These are phyloP conservation scores for Fusarium sacchari DNA, from an alignment of 2,329 filamentous ascomycete species.

Conservation along the genomic window DNA sequence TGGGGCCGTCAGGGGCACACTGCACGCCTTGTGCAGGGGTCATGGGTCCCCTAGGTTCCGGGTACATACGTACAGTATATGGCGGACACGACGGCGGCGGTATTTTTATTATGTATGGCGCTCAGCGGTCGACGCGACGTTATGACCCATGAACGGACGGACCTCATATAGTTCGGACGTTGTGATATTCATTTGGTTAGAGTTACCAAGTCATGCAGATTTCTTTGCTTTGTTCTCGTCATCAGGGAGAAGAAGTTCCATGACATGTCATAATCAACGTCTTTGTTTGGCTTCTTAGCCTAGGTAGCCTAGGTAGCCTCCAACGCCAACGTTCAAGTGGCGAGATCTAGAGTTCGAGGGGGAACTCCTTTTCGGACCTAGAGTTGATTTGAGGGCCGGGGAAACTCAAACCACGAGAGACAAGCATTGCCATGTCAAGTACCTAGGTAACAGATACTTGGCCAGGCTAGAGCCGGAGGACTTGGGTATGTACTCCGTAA, in stretches of 20 bases:
- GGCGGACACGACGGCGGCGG: constrained; percentile 10
- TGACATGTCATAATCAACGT: constrained; percentile 18
- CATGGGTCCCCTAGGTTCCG: constrained; percentile 9
- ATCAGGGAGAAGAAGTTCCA: not conserved
- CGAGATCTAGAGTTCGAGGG: constrained; percentile 1
- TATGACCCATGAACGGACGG: not conserved
- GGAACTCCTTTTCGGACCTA: constrained; percentile 16
- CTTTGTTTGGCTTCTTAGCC: not conserved
- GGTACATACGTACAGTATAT: too few species aligned
- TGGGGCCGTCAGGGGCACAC: constrained; percentile 40
- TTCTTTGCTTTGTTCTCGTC: constrained; percentile 21
- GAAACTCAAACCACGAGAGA: constrained; percentile 14
- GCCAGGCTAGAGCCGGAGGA: not conserved
- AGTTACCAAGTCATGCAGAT: not conserved
- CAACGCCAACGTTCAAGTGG: not conserved
- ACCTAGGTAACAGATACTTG: constrained; percentile 14
- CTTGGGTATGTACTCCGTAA: too few species aligned
- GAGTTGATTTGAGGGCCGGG: not conserved
- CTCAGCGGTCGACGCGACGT: constrained; percentile 7
- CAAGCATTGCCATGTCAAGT: not conserved
- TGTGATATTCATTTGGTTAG: constrained; percentile 13
- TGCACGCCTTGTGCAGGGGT: constrained; percentile 31
- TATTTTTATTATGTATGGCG: not conserved
- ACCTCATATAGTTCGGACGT: constrained; percentile 7
- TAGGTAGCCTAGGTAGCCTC: too few species aligned